These are phyloP conservation scores for Smittium culicis DNA, from an alignment of 371 early-diverging fungal genomes.

Conservation along the genomic window DNA sequence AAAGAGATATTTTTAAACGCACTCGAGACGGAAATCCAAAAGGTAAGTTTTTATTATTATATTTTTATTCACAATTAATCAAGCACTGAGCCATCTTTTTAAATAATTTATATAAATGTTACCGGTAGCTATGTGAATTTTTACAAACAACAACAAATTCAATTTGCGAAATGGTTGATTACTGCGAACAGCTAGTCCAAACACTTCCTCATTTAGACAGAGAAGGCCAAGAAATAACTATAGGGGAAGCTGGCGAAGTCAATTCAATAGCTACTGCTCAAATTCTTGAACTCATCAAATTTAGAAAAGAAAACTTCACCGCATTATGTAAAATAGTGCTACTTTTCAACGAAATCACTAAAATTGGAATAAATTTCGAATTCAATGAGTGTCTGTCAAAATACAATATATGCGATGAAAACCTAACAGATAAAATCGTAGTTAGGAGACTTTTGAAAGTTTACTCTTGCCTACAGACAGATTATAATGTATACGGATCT, in stretches of 20 bases:
- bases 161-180: neutral
- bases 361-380: conserved; percentile 7
- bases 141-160: neutral
- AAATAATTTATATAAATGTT: neutral
- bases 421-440: conserved; percentile 3
- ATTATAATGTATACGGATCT: neutral
- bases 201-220: conserved; percentile 9
- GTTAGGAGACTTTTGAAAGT: conserved; percentile 3
- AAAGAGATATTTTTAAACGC: neutral
- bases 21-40: neutral
- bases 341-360: conserved; percentile 1
- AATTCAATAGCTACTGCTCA: conserved; percentile 11
- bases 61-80: no score
- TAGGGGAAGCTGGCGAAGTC: conserved; percentile 11
- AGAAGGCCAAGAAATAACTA: conserved; percentile 9
- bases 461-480: conserved; percentile 3
- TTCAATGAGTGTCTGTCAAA: neutral
- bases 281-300: conserved; percentile 10
- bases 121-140: conserved; percentile 3
- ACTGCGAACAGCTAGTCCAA: conserved; percentile 6
- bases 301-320: conserved; percentile 9
- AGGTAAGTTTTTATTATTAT: neutral
- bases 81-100: neutral
- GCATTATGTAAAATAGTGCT: conserved; percentile 6
- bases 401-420: conserved; percentile 4